Conservation (phyloP, 1,139 yeast species). For the Blastobotrys ciferrii region DNA sequence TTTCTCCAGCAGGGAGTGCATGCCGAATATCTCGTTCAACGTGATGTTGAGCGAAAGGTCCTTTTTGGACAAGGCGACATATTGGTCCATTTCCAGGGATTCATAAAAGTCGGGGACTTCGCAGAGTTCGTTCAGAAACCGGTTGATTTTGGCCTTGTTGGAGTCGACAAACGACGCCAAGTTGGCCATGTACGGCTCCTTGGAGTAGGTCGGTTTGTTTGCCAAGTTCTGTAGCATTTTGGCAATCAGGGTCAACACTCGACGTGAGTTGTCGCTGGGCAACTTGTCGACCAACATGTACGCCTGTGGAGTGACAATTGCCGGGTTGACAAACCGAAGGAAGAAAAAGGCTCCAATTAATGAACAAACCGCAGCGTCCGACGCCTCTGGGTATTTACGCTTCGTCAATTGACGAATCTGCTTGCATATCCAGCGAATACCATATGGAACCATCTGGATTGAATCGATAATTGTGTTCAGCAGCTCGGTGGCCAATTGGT, state of each 20-base stretch:
- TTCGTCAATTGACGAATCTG: slow-evolving; percentile 65
- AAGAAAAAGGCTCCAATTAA: slow-evolving; percentile 79
- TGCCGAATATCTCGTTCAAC: slow-evolving; percentile 39
- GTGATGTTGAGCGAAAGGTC: slow-evolving; percentile 39
- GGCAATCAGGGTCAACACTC: slow-evolving; percentile 78
- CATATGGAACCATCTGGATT: slow-evolving; percentile 59
- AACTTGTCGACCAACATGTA: slow-evolving; percentile 44
- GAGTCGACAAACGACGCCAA: slow-evolving; percentile 35
- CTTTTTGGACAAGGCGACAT: slow-evolving; percentile 40
- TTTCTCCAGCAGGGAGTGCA: slow-evolving; percentile 40
- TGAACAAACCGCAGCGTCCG: slow-evolving; percentile 51
- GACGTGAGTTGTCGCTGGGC: slow-evolving; percentile 50
- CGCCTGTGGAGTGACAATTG: slow-evolving; percentile 85
- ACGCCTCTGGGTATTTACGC: slow-evolving; percentile 63
- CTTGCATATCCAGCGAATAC: slow-evolving; percentile 71
- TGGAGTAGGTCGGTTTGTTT: slow-evolving; percentile 48
- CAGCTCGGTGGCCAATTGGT: slow-evolving; percentile 52
- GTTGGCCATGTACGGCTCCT: slow-evolving; percentile 40
- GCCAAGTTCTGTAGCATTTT: slow-evolving; percentile 86
- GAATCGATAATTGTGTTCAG: slow-evolving; percentile 63
- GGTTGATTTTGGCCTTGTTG: slow-evolving; percentile 36
- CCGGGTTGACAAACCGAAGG: slow-evolving; percentile 84
- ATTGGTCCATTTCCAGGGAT: slow-evolving; percentile 43
- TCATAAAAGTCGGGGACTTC: slow-evolving; percentile 45
- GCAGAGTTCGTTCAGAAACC: slow-evolving; percentile 40